phyloP scores from a whole-genome alignment of 495 filamentous ascomycete genomes.

The Podospora anserina region DNA sequence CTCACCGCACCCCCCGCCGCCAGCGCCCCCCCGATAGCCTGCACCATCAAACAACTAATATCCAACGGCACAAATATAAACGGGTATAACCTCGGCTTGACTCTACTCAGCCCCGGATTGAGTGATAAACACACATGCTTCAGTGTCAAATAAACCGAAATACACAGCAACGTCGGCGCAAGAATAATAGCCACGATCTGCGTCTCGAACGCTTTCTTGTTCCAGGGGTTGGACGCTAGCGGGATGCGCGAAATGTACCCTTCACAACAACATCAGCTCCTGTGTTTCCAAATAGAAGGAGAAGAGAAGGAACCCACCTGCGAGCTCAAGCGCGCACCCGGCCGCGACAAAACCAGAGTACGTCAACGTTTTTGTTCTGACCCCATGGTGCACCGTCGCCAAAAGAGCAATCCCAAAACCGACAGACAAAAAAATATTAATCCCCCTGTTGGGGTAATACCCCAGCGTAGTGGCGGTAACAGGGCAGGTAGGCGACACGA shows the following conservation, averaged over 20 bases:
- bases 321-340: conserved; percentile 44
- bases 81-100: conserved; percentile 59
- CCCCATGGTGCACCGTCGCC: conserved; percentile 47
- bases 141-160: conserved; percentile 64
- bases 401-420: conserved; percentile 52
- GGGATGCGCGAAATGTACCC: conserved; percentile 62
- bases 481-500: conserved; percentile 52
- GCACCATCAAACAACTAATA: conserved; percentile 59
- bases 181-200: conserved; percentile 67
- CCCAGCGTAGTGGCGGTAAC: conserved; percentile 62
- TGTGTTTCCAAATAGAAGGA: not conserved
- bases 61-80: conserved; percentile 64
- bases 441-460: conserved; percentile 62
- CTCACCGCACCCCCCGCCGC: conserved; percentile 50
- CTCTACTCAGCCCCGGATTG: conserved; percentile 50
- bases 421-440: conserved; percentile 59
- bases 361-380: conserved; percentile 60
- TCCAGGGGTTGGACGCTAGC: conserved; percentile 61
- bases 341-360: conserved; percentile 52
- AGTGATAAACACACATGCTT: conserved; percentile 61
- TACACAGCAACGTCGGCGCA: conserved; percentile 62
- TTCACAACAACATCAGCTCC: conserved; percentile 5
- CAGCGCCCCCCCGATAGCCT: conserved; percentile 62
- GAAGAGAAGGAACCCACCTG: conserved; percentile 25
- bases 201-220: conserved; percentile 56